Base-by-base conservation (phyloP, 345 rosid species). In the Sonneratia alba region DNA sequence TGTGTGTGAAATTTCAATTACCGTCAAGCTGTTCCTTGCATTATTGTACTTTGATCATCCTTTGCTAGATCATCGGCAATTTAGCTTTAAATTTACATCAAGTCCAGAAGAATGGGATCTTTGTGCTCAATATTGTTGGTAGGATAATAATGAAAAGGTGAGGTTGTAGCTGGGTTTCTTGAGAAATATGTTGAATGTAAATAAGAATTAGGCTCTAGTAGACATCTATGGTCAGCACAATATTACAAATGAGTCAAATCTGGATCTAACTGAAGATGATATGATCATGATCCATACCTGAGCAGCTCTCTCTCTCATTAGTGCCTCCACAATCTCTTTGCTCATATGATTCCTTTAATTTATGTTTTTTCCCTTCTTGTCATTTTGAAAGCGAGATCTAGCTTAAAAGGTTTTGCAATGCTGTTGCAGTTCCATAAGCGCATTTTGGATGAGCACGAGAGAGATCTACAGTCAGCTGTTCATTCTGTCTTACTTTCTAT, bases 401-500 rank as follows among this genome's bases (percentile, higher is more conserved):
- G 24, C 61, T n/a, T 19, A 57, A n/a, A 62, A 1, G 16, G 2
- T 32, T 12, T 61, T 62, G 4, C 13, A 24, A 14, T 62, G 27
- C 4, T 27, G 32, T 9, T 79, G 77, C 87, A 91, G 98, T 81
- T 77, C 69, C 82, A 78, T 67, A 94, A 81, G 77, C 85, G 74
- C 75, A 75, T 90, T 0, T 73, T 81, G 74, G 74, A 87, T 67
- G 91, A 81, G 69, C 81, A 77, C 22, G 97, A 89, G 83, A 81
- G 74, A 36, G 93, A 91, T 70, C 76, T 91, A 83, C 78, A 80
- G 78, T 85, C 82, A 0, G 77, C 77, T 67, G 91, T 91, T 79
- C 88, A 87, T 67, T 86, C 91, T 15, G 79, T 83, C 51, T 71
- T 90, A 72, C 81, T 83, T 37, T 87, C 93, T 0, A 83, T 89